Conservation (phyloP, 2,329 filamentous ascomycete genomes). For the Dactylella cylindrospora region DNA sequence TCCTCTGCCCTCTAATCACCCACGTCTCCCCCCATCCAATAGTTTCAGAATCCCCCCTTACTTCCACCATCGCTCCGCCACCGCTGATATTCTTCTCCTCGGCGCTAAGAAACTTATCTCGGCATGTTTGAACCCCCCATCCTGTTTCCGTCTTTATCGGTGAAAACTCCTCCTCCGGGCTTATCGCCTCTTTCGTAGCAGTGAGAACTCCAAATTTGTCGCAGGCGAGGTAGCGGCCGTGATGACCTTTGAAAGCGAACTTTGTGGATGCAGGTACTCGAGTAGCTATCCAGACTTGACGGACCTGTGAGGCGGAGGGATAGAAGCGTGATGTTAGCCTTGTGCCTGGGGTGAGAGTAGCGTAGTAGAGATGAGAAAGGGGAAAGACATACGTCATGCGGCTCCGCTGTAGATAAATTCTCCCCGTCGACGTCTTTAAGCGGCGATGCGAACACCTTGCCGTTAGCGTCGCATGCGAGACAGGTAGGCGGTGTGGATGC, state of each 20-base stretch:
- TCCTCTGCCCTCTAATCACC: conserved; percentile 47
- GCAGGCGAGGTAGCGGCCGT: conserved; percentile 84
- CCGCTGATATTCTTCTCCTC: conserved; percentile 55
- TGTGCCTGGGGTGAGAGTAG: neutral
- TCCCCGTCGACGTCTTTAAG: conserved; percentile 87
- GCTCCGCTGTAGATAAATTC: conserved; percentile 81
- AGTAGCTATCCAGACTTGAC: conserved; percentile 89
- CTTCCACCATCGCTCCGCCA: conserved; percentile 45
- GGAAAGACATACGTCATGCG: conserved; percentile 70
- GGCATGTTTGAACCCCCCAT: conserved; percentile 61
- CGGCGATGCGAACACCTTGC: conserved; percentile 77
- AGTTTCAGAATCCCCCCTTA: conserved; percentile 48
- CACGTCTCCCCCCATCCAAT: conserved; percentile 48
- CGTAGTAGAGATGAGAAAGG: neutral
- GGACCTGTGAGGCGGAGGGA: conserved; percentile 14
- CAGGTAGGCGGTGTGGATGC: conserved; percentile 70
- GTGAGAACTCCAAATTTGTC: conserved; percentile 78
- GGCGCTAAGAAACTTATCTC: conserved; percentile 69
- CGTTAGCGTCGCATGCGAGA: conserved; percentile 80
- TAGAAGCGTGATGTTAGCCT: conserved; percentile 1
- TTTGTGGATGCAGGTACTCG: conserved; percentile 77
- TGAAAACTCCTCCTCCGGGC: conserved; percentile 65
- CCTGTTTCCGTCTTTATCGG: conserved; percentile 45
- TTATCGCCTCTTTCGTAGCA: conserved; percentile 77
- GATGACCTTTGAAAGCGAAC: conserved; percentile 84